Evolutionary conservation across 495 filamentous ascomycete genomes (phyloP), one percentile per base, ranked within the genome.

Genomic region (Aspergillus hancockii): DNA sequence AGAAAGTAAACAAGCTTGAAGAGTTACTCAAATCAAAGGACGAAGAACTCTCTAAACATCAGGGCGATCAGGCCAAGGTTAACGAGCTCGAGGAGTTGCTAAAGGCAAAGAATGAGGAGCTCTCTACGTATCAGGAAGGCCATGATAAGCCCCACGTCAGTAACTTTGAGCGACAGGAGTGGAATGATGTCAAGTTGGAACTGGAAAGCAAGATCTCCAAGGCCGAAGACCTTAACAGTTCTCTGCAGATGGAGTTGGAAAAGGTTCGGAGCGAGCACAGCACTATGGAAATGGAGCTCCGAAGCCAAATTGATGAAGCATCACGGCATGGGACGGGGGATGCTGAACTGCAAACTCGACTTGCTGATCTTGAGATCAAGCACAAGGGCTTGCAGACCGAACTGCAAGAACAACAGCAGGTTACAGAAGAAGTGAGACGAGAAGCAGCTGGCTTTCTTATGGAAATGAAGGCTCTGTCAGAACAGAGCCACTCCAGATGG

Each of bases 401-500:
- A 22, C 70, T 96, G 32, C 77, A 78, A 54, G 83, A 91, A 57
- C 91, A 95, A 65, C 87, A 89, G 55, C 82, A 89, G 50, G 81
- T 96, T n/a, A 96, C 93, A 0, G 89, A 93, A 55, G 90, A 96
- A 67, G 94, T 97, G 34, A 85, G 90, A 21, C 85, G 82, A 36
- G 91, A 97, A 75, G 92, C 95, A 0, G 85, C 90, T 54, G 81
- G 86, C 50, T 97, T 91, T 69, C 76, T 98, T 16, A 81, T 82
- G 59, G 93, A 98, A 71, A 98, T 98, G 95, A 88, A 89, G 62
- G 78, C 79, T 31, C 81, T 98, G 38, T 92, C 92, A 13, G 84
- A 90, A 55, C 87, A 91, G 54, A 92, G 86, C 62, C 84, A 85
- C 55, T 73, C 85, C n/a, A 85, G 89, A 13, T 87, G 88, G 78